A percentile compares a stretch with the other conserved stretches of the same genome.
These are phyloP conservation scores for Colletotrichum sp. DNA, from an alignment of 2,329 filamentous ascomycete species.

Conservation along the genomic window DNA sequence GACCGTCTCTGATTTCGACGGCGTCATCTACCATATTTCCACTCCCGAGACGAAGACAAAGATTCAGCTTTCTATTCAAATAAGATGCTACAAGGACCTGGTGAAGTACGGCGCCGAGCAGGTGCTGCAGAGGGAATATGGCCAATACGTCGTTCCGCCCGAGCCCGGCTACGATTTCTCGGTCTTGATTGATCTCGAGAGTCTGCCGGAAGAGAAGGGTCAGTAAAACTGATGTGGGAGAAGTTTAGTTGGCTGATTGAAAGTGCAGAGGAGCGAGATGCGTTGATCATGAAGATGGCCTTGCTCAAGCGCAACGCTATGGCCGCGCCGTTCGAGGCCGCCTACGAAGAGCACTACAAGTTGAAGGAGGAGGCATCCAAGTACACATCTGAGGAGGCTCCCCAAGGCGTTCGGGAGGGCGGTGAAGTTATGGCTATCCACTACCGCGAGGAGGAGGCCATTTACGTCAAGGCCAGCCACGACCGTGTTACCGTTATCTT, in stretches of 20 bases:
- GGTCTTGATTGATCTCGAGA: constrained; percentile 85
- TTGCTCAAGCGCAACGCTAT: constrained; percentile 97
- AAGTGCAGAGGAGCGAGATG: constrained; percentile 76
- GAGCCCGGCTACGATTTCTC: constrained; percentile 98
- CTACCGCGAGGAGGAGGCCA: constrained; percentile 98
- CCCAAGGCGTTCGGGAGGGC: constrained; percentile 87
- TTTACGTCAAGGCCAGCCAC: constrained; percentile 97
- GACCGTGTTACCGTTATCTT: constrained; percentile 99
- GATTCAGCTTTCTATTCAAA: constrained; percentile 92
- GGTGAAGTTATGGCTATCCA: constrained; percentile 95
- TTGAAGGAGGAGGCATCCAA: constrained; percentile 88
- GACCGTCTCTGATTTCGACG: constrained; percentile 98
- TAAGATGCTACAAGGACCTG: constrained; percentile 94
- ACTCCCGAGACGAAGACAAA: constrained; percentile 93
- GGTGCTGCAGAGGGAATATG: constrained; percentile 94
- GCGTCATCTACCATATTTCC: constrained; percentile 97
- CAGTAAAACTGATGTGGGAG: constrained; percentile 21
- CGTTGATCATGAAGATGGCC: constrained; percentile 84
- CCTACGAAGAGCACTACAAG: constrained; percentile 89
- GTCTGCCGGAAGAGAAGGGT: constrained; percentile 82
- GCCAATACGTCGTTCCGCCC: constrained; percentile 83
- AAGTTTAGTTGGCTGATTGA: neutral
- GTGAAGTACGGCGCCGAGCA: constrained; percentile 91
- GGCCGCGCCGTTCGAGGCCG: constrained; percentile 97
- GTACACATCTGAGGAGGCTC: constrained; percentile 92